Conservation (phyloP, 805 yeast genomes). For the Sugiyamaella lignohabitans region DNA sequence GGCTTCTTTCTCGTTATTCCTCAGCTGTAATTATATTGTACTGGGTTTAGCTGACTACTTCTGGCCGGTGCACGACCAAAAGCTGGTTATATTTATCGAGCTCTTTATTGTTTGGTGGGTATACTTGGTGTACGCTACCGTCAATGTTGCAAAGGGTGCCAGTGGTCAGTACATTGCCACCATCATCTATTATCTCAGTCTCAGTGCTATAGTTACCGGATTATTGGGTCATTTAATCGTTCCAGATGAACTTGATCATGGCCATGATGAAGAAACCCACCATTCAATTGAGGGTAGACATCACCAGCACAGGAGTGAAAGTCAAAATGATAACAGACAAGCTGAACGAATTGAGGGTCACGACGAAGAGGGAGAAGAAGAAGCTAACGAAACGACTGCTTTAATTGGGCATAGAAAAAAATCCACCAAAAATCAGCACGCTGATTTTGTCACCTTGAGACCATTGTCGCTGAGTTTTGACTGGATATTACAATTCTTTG, state of each 20-base stretch:
- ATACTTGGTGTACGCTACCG: slow-evolving; percentile 44
- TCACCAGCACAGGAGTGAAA: slow-evolving; percentile 5
- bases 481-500: slow-evolving; percentile 71
- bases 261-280: slow-evolving; percentile 6
- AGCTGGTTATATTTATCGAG: slow-evolving; percentile 51
- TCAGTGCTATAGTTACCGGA: slow-evolving; percentile 38
- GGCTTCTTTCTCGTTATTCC: slow-evolving; percentile 40
- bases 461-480: slow-evolving; percentile 43
- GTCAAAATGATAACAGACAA: not conserved
- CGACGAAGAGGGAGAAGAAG: slow-evolving; percentile 1
- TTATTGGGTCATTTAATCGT: slow-evolving; percentile 36
- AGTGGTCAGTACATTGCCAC: slow-evolving; percentile 40
- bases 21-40: slow-evolving; percentile 50
- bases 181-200: slow-evolving; percentile 34
- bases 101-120: slow-evolving; percentile 54
- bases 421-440: not conserved
- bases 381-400: not conserved
- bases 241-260: slow-evolving; percentile 16
- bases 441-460: not conserved
- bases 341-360: not conserved
- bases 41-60: slow-evolving; percentile 41
- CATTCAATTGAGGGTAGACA: too few species aligned
- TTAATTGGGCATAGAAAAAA: not conserved
- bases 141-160: slow-evolving; percentile 43
- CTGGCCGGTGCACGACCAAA: slow-evolving; percentile 51